phyloP scores from a whole-genome alignment of 177 flowering plant genomes.

The Vitis hybrid region DNA sequence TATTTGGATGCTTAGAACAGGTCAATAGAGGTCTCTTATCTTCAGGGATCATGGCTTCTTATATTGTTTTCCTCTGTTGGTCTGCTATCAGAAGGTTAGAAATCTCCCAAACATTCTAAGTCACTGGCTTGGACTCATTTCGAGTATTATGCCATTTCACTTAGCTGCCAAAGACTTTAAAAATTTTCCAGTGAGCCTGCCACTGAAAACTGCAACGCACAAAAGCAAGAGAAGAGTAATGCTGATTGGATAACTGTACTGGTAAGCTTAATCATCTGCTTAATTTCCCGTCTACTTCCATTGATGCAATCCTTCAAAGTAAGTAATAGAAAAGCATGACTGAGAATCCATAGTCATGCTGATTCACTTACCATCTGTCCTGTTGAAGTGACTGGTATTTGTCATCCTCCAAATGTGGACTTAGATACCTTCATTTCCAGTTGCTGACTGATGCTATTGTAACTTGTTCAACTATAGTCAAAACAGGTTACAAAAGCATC shows the following conservation, averaged over 20 bases:
- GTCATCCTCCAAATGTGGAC: too few species aligned
- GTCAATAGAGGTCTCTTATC: conserved; percentile 85
- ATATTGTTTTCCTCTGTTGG: conserved; percentile 90
- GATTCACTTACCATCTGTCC: too few species aligned
- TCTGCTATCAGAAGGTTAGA: conserved; percentile 84
- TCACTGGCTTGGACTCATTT: background rate
- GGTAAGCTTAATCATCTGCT: conserved; percentile 42
- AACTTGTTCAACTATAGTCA: too few species aligned
- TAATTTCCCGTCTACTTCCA: background rate
- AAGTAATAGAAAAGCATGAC: too few species aligned
- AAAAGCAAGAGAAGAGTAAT: conserved; percentile 32
- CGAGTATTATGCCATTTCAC: background rate
- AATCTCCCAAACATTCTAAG: background rate
- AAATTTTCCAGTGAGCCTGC: conserved; percentile 70
- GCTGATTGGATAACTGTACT: conserved; percentile 66
- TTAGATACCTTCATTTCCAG: too few species aligned
- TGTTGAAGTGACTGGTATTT: too few species aligned
- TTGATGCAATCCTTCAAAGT: too few species aligned
- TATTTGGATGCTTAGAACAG: conserved; percentile 36
- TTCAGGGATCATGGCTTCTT: conserved; percentile 87
- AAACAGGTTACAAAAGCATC: too few species aligned
- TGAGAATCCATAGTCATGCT: too few species aligned
- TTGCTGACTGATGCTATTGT: too few species aligned
- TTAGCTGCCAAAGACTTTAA: background rate
- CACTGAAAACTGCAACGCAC: conserved; percentile 47